A percentile compares a stretch with the other conserved stretches of the same genome.
phyloP scores from a whole-genome alignment of 2,329 filamentous ascomycete species.

The Beauveria rudraprayagi region DNA sequence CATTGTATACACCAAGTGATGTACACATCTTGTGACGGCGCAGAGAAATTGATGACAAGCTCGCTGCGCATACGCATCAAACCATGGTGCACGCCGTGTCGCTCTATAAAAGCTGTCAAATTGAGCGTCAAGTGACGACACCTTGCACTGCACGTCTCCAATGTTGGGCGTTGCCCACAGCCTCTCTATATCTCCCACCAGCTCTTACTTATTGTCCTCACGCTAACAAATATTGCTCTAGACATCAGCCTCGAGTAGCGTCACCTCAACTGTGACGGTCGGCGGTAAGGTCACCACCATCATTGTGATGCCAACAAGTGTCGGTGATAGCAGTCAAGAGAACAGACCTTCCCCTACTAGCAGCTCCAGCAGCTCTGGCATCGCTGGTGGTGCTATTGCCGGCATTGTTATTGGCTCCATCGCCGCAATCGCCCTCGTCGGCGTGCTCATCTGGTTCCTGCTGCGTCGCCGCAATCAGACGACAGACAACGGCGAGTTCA shows the following conservation, averaged over 20 bases:
- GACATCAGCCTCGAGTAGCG: background rate
- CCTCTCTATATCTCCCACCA: background rate
- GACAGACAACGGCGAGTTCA: conserved; percentile 32
- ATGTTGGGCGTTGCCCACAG: background rate
- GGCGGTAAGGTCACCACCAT: conserved; percentile 47
- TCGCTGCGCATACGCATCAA: background rate
- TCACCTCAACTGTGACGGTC: conserved; percentile 45
- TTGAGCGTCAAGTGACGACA: background rate
- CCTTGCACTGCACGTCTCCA: too few species aligned
- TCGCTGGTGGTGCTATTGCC: conserved; percentile 41
- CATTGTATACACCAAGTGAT: background rate
- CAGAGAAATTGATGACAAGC: background rate
- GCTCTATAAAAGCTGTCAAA: background rate
- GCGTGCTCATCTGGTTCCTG: conserved; percentile 28
- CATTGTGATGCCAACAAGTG: conserved; percentile 39
- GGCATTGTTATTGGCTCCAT: conserved; percentile 47
- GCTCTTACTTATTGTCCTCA: background rate
- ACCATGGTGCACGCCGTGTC: background rate
- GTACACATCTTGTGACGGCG: background rate
- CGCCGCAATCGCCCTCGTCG: conserved; percentile 28
- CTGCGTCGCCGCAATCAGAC: conserved; percentile 36
- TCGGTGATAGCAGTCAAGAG: conserved; percentile 16
- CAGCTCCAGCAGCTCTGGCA: conserved; percentile 15
- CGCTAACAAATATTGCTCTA: background rate
- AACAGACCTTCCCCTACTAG: conserved; percentile 14